Base-by-base conservation (phyloP, 805 yeast species). In the Lipomyces japonicus region DNA sequence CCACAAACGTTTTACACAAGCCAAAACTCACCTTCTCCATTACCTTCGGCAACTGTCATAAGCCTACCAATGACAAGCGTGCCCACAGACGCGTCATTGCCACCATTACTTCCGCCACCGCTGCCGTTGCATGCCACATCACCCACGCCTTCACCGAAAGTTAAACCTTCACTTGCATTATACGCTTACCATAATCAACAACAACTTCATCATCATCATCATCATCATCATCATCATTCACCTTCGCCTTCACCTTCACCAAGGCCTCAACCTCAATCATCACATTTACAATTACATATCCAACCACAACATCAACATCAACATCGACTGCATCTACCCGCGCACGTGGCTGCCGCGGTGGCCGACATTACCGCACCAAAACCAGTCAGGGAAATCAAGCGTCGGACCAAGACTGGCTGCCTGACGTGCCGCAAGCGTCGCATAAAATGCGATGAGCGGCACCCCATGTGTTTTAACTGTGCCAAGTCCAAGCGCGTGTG, bases 361-460 rank as follows among this genome's bases (percentile, higher is more conserved):
- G 50, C 51, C 6, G 54, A 53, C 23, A 50, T 53, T 16, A 39
- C 57, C 16, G 51, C 44, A 19, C 51, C 39, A 36, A 49, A 49
- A 30, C 47, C 51, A 9, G 35, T 39, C 24, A 48, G 48, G 43
- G 58, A 53, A 34, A 45, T 53, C 51, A 55, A 55, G 52, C 45
- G 57, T 22, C 48, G 61, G 36, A 61, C 64, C 14, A 60, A 61
- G 32, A 59, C 63, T 25, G 84, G 84, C 14, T 79, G 84, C 61
- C 65, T 77, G 44, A 79, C 82, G 9, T 81, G 86, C 60, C 75
- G 86, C 46, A 78, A 79, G 51, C 71, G 86, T 39, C 81, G 82
- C 64, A 78, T 81, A 71, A 81, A 80, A 61, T 81, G 86, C 65
- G 86, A 81, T 61, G 84, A 79, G 62, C 75, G 72, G 36, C 75